phyloP scores from a whole-genome alignment of 345 rosid genomes.

The Populus nigra region DNA sequence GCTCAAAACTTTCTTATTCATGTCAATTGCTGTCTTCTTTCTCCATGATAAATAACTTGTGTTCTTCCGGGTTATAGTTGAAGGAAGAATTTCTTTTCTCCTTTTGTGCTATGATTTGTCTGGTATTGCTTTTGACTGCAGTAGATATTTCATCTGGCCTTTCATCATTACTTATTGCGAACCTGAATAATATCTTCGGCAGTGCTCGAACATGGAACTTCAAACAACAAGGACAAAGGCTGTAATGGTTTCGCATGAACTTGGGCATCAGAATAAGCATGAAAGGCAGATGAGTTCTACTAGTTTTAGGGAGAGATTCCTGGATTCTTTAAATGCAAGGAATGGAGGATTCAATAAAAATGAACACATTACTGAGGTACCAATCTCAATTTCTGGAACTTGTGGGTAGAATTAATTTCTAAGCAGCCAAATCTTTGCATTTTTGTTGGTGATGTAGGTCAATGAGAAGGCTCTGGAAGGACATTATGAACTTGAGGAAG shows the following conservation, averaged over 20 bases:
- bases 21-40: neutral
- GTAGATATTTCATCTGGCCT: neutral
- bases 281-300: constrained; percentile 23
- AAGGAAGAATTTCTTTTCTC: neutral
- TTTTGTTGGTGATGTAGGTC: constrained; percentile 32
- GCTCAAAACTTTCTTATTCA: neutral
- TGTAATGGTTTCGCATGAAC: constrained; percentile 28
- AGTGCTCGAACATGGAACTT: constrained; percentile 30
- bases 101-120: neutral
- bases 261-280: neutral
- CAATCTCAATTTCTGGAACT: too few species aligned
- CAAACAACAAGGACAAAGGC: constrained; percentile 28
- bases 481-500: constrained; percentile 11
- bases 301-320: neutral
- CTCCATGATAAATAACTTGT: neutral
- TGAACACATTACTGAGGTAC: constrained; percentile 29
- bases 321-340: neutral
- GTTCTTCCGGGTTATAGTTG: neutral
- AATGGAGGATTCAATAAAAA: neutral
- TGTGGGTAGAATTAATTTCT: too few species aligned
- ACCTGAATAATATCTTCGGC: constrained; percentile 18
- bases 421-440: constrained; percentile 3
- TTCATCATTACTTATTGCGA: neutral
- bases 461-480: constrained; percentile 21
- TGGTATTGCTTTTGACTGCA: neutral